phyloP scores from a whole-genome alignment of 2,329 filamentous ascomycete genomes.

The Hymenoscyphus fraxineus region DNA sequence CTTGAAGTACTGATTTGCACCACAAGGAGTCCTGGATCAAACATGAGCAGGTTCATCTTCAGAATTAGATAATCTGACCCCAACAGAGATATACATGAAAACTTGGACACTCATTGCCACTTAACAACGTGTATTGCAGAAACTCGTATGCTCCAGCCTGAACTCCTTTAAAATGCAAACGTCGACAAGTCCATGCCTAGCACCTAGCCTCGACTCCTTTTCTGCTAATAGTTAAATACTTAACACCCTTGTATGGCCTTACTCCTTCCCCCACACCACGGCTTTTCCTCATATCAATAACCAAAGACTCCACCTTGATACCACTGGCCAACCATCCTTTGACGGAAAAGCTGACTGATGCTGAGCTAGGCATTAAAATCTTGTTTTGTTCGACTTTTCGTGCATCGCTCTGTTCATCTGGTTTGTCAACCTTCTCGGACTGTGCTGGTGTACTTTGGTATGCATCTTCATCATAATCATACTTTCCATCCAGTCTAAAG shows the following conservation, averaged over 20 bases:
- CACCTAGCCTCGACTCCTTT: slow-evolving; percentile 62
- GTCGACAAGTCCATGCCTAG: slow-evolving; percentile 20
- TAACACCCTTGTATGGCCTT: slow-evolving; percentile 96
- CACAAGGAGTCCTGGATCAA: background rate
- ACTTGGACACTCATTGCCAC: background rate
- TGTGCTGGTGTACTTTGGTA: slow-evolving; percentile 46
- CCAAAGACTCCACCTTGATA: slow-evolving; percentile 63
- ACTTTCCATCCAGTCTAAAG: slow-evolving; percentile 36
- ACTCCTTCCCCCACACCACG: slow-evolving; percentile 81
- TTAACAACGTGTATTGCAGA: slow-evolving; percentile 2
- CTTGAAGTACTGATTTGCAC: background rate
- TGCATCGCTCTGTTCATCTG: slow-evolving; percentile 43
- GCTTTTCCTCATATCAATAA: slow-evolving; percentile 73
- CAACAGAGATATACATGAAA: background rate
- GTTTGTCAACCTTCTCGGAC: slow-evolving; percentile 33
- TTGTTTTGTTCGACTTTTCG: slow-evolving; percentile 64
- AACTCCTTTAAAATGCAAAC: slow-evolving; percentile 4
- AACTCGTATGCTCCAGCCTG: slow-evolving; percentile 3
- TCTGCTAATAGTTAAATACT: slow-evolving; percentile 79
- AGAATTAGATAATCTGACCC: background rate
- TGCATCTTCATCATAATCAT: slow-evolving; percentile 50
- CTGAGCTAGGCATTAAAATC: slow-evolving; percentile 75
- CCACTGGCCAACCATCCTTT: slow-evolving; percentile 68
- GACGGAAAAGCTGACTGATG: slow-evolving; percentile 67
- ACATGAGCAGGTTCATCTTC: background rate